These are phyloP conservation scores for Curvularia lunata DNA, from an alignment of 2,329 filamentous ascomycete genomes.

Conservation along the genomic window DNA sequence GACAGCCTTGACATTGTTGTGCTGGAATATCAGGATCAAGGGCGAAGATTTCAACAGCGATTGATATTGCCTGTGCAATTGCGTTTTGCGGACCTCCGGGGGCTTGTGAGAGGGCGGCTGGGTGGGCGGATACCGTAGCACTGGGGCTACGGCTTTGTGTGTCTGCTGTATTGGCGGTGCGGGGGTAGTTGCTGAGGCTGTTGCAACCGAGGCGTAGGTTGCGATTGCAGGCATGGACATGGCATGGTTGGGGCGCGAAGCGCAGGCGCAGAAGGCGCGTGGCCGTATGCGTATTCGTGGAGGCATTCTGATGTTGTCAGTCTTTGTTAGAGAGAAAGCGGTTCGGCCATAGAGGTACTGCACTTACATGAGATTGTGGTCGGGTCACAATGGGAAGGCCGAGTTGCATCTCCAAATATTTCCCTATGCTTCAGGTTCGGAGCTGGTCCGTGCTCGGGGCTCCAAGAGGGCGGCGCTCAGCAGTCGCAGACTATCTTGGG, in stretches of 20 bases:
- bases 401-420: constrained; percentile 36
- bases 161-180: constrained; percentile 60
- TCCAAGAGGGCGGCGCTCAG: constrained; percentile 21
- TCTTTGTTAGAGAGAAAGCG: neutral
- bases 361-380: constrained; percentile 39
- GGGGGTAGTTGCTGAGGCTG: constrained; percentile 58
- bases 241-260: constrained; percentile 31
- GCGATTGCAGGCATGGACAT: constrained; percentile 42
- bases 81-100: constrained; percentile 86
- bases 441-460: constrained; percentile 33
- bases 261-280: constrained; percentile 38
- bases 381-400: constrained; percentile 32
- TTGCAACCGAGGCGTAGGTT: constrained; percentile 59
- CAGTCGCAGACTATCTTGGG: constrained; percentile 13
- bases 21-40: constrained; percentile 83
- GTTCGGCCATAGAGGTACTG: neutral
- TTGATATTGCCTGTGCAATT: constrained; percentile 85
- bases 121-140: constrained; percentile 63
- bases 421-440: constrained; percentile 27
- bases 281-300: constrained; percentile 48
- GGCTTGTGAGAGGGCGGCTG: constrained; percentile 89
- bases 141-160: constrained; percentile 51
- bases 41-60: constrained; percentile 86
- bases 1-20: constrained; percentile 75
- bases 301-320: constrained; percentile 40